These are phyloP conservation scores for Exobasidium rhododendri DNA, from an alignment of 1,284 basidiomycete genomes.

Conservation along the genomic window DNA sequence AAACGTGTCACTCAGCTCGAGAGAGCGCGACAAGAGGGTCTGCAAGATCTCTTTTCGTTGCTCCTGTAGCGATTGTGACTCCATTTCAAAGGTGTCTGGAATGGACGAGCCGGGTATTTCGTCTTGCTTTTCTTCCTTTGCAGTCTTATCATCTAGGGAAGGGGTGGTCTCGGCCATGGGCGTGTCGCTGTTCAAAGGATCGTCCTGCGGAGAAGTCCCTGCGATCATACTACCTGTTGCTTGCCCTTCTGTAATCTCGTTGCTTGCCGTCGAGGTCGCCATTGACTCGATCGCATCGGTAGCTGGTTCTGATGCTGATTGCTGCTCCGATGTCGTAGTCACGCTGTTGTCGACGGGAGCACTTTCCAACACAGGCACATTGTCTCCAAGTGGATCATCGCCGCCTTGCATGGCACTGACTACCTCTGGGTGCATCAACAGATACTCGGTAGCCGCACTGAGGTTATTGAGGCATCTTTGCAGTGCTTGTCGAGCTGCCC, in stretches of 20 bases:
- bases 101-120: no score
- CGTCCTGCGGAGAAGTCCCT: no score
- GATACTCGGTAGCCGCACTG: conserved; percentile 79
- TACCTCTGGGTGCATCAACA: conserved; percentile 61
- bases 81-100: conserved; percentile 10
- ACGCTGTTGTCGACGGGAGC: not conserved
- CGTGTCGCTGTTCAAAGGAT: not conserved
- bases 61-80: conserved; percentile 47
- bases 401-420: conserved; percentile 22
- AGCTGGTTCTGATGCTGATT: conserved; percentile 23
- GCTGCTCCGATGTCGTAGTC: not conserved
- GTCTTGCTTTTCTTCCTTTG: conserved; percentile 25
- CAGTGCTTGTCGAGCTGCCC: conserved; percentile 78
- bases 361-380: not conserved
- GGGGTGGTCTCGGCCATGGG: not conserved
- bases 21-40: conserved; percentile 37
- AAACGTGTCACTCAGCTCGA: conserved; percentile 80
- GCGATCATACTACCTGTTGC: no score
- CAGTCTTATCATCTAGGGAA: not conserved
- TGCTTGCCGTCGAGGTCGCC: not conserved
- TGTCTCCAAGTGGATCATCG: conserved; percentile 9
- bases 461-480: conserved; percentile 82
- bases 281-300: conserved; percentile 50
- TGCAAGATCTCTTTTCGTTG: conserved; percentile 63
- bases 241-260: no score